Percentiles rank a stretch among this genome's conserved stretches.
These are phyloP conservation scores for Schizothecium vesticola DNA, from an alignment of 495 filamentous ascomycete species.

Conservation along the genomic window DNA sequence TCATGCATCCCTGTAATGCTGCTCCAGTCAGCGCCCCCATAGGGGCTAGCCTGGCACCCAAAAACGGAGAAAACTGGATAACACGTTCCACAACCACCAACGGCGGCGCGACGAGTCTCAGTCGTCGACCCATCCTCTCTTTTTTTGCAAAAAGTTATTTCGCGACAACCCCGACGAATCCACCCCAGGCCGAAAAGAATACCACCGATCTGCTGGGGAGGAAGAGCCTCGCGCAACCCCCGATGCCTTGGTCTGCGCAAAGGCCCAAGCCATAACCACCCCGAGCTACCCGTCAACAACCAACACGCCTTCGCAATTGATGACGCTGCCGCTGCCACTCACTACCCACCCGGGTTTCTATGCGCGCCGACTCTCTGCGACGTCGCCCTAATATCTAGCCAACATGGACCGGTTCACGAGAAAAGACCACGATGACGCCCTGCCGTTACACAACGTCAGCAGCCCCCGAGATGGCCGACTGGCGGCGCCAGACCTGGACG, in stretches of 20 bases:
- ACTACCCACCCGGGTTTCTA: conserved; percentile 20
- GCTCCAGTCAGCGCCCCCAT: background rate
- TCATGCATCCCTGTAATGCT: conserved; percentile 1
- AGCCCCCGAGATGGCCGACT: conserved; percentile 14
- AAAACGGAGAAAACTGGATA: background rate
- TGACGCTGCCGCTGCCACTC: conserved; percentile 21
- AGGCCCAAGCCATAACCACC: background rate
- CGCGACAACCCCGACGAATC: background rate
- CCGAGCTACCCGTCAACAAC: background rate
- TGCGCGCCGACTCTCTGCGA: conserved; percentile 15
- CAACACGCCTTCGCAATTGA: conserved; percentile 10
- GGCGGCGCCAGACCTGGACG: conserved; percentile 17
- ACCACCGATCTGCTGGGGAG: background rate
- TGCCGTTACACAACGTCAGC: conserved; percentile 31
- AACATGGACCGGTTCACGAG: conserved; percentile 28
- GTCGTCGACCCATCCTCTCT: background rate
- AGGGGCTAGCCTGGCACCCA: background rate
- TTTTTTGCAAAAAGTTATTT: conserved; percentile 14
- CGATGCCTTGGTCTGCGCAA: background rate
- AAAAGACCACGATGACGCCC: conserved; percentile 30
- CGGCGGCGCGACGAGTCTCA: conserved; percentile 17
- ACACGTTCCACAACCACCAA: conserved; percentile 27
- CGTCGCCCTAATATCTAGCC: background rate
- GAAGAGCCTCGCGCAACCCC: background rate
- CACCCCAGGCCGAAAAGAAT: background rate